These are phyloP conservation scores for Trichophyton schoenleinii DNA, from an alignment of 2,329 filamentous ascomycete genomes.

Conservation along the genomic window DNA sequence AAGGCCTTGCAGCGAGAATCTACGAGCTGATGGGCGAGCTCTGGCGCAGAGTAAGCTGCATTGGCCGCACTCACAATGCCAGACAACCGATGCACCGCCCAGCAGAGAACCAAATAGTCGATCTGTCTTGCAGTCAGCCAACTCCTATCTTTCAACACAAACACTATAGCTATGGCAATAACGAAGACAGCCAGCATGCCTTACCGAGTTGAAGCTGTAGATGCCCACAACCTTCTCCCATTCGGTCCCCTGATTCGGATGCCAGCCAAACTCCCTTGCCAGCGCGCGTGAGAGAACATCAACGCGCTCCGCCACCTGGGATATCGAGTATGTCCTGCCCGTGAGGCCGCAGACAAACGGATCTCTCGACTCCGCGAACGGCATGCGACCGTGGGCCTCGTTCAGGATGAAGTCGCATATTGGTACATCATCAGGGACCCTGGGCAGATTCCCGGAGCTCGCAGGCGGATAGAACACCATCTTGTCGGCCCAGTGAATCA, in stretches of 20 bases:
- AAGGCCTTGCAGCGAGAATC: conserved; percentile 56
- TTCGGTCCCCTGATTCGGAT: conserved; percentile 56
- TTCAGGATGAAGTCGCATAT: conserved; percentile 65
- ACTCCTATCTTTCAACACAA: too few relatives aligned
- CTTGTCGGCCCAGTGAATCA: conserved; percentile 1
- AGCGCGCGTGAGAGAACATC: conserved; percentile 57
- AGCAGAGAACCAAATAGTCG: conserved; percentile 60
- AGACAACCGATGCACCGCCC: conserved; percentile 62
- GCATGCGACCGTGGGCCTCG: conserved; percentile 55
- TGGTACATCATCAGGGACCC: conserved; percentile 60
- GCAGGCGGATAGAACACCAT: conserved; percentile 38
- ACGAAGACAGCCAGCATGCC: conserved; percentile 13
- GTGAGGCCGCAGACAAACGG: conserved; percentile 68
- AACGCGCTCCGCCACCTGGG: conserved; percentile 53
- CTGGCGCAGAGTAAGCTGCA: conserved; percentile 56
- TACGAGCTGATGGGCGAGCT: conserved; percentile 60
- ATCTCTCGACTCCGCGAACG: conserved; percentile 50
- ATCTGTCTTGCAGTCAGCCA: conserved; percentile 37
- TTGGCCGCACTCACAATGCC: conserved; percentile 64
- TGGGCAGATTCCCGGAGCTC: conserved; percentile 32
- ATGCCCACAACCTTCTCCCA: conserved; percentile 71
- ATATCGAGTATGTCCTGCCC: conserved; percentile 52
- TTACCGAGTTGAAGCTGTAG: conserved; percentile 68
- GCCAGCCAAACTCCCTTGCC: conserved; percentile 57
- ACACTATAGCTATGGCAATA: too few relatives aligned